Conservation (phyloP, 805 yeast genomes). For the Danielozyma ontarioensis region DNA sequence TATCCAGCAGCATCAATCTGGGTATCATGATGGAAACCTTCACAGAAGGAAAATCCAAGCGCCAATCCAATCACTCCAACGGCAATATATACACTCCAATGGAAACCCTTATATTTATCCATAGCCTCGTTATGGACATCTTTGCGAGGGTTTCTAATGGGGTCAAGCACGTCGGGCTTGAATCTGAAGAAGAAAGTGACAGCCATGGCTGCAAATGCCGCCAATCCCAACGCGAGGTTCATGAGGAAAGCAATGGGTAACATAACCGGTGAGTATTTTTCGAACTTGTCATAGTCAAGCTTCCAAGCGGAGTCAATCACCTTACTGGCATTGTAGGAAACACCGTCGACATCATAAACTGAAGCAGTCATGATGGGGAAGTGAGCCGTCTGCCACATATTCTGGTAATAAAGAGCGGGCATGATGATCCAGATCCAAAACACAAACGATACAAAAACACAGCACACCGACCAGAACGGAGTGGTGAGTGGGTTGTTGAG, state of each 20-base stretch:
- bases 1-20: constrained; percentile 6
- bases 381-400: constrained; percentile 18
- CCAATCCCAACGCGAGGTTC: constrained; percentile 7
- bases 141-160: constrained; percentile 1
- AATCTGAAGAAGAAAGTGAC: constrained; percentile 5
- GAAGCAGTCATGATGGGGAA: constrained; percentile 15
- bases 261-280: constrained; percentile 11
- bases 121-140: constrained; percentile 6
- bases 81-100: constrained; percentile 4
- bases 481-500: constrained; percentile 7
- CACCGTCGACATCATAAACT: constrained; percentile 11
- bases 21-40: constrained; percentile 5
- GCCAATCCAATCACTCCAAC: constrained; percentile 3
- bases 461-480: constrained; percentile 8
- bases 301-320: constrained; percentile 9
- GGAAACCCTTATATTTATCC: constrained; percentile 4
- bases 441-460: constrained; percentile 8
- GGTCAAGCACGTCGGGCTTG: constrained; percentile 4
- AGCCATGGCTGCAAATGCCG: constrained; percentile 8
- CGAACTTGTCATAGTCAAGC: constrained; percentile 7
- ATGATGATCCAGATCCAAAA: constrained; percentile 12
- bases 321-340: constrained; percentile 9
- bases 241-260: constrained; percentile 5
- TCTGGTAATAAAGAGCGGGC: constrained; percentile 17
- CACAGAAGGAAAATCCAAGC: constrained; percentile 7